Evolutionary conservation across 768 basidiomycete genomes (phyloP), one percentile per base, ranked within the genome.

Genomic region (Lactarius tabidus): DNA sequence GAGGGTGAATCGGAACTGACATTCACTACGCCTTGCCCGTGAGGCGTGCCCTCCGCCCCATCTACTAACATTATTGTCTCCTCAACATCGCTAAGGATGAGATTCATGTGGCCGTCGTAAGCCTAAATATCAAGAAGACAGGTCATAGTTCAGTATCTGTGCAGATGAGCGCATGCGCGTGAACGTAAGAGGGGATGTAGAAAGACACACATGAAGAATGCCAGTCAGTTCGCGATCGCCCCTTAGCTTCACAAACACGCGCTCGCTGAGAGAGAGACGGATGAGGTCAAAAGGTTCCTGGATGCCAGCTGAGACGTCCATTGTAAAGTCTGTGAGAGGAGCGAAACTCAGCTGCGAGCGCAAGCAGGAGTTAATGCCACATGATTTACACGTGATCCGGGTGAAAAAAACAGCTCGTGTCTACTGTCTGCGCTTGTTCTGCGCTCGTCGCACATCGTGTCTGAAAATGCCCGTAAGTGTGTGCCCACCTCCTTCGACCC

Each of bases 71-170:
- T 91, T 67, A 98, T 93, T 2, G 90, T 95, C 79, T 99, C 97
- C 74, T 98, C 96, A 18, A 98, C 97, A 73, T 98, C 93, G 71
- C 93, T 95, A 71, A 99, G 82, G 68, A 99, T 97, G 71, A 99
- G 82, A 76, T 99, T 98, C 97, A 98, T 98, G 77, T 98, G 97
- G n/a, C 95, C 97, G 79, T 99, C 97, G 73, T 98, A 98, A 26
- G 97, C 97, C 97, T 99, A 72, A 33, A 31, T 56, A 60, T 52
- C 31, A 60, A 65, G 57, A 67, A 65, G 58, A 67, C 20, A 35
- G 31, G 45, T 41, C 51, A 17, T 28, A 33, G 43, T 70, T 71
- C 62, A 72, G 66, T 41, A 57, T 57, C 48, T 59, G 51, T 29
- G 31, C 33, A 39, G 41, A 57, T 66, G 62, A 43, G 63, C 52